Conservation (phyloP, 2,329 filamentous ascomycete species). For the Fusarium sterilihyphosum region DNA sequence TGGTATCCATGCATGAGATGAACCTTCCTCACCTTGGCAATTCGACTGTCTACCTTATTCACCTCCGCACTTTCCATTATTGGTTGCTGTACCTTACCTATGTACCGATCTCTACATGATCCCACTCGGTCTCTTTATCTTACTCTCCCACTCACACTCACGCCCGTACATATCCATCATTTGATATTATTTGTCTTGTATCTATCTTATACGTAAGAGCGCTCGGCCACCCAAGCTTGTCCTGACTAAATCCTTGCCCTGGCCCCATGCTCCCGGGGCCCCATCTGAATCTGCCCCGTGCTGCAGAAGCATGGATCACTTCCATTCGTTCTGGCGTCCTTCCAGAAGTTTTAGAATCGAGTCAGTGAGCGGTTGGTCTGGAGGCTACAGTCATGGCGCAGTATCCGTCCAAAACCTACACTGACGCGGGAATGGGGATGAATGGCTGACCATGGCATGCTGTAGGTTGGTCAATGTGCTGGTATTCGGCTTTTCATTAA, state of each 20-base stretch:
- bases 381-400: slow-evolving; percentile 15
- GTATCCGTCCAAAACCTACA: slow-evolving; percentile 15
- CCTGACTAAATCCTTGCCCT: slow-evolving; percentile 15
- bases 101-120: background rate
- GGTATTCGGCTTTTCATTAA: background rate
- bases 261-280: slow-evolving; percentile 35
- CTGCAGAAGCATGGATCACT: slow-evolving; percentile 37
- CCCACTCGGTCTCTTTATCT: slow-evolving; percentile 8
- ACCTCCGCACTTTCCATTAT: background rate
- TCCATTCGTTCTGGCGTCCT: slow-evolving; percentile 40
- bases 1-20: slow-evolving; percentile 5
- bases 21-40: background rate
- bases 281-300: slow-evolving; percentile 39
- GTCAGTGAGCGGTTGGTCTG: background rate
- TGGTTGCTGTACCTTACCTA: background rate
- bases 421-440: slow-evolving; percentile 5
- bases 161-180: background rate
- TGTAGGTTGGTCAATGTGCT: background rate
- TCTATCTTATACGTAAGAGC: slow-evolving; percentile 17
- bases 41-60: background rate
- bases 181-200: slow-evolving; percentile 1
- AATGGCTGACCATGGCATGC: background rate
- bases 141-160: background rate
- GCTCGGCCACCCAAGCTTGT: slow-evolving; percentile 11
- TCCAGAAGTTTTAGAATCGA: slow-evolving; percentile 40